Base-by-base conservation (phyloP, 495 filamentous ascomycete species). In the Pseudevernia furfuracea region DNA sequence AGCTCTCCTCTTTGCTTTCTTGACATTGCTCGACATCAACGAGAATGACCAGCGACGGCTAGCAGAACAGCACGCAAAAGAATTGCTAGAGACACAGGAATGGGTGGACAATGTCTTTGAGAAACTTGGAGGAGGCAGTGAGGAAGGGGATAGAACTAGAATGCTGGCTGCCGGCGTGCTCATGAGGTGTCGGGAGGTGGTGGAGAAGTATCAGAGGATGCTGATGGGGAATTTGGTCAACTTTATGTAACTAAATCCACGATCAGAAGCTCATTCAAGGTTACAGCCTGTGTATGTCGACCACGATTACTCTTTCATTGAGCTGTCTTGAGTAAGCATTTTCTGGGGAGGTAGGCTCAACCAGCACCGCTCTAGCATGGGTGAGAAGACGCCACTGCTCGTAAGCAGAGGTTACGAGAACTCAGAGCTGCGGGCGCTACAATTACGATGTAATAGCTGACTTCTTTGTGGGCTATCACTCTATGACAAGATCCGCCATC, bases 1-100 rank as follows among this genome's bases (percentile, higher is more conserved):
- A 52, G 88, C 90, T 0, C 74, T 96, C 49, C 76, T 97, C 17
- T 89, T 94, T 59, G 82, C 84, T 4, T 85, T 96, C 60, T 76
- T 96, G 38, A 88, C 87, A n/a, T 63, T 96, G 30, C 74, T 97
- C 15, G 91, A 96, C 62, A 78, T 96, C n/a, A 96, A 96, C 63
- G 75, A 68, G 44, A 74, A 77, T 44, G 76, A 70, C 28, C 78
- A 77, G 64, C 76, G 79, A 56, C 80, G 81, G 10, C 71, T 88
- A 12, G 86, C 81, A 36, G 82, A 84, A 63, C 82, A 85, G 64
- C 74, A 82, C 63, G 77, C 76, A 0, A 79, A 77, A 65, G 76
- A 82, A 67, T 49, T 87, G 52, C 49, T 84, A 30, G 84, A 87
- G 72, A 84, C 80, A 64, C 84, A 86, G 69, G 81, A 84, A 43